phyloP scores from a whole-genome alignment of 2,329 filamentous ascomycete genomes.

The Tolypocladium paradoxum region DNA sequence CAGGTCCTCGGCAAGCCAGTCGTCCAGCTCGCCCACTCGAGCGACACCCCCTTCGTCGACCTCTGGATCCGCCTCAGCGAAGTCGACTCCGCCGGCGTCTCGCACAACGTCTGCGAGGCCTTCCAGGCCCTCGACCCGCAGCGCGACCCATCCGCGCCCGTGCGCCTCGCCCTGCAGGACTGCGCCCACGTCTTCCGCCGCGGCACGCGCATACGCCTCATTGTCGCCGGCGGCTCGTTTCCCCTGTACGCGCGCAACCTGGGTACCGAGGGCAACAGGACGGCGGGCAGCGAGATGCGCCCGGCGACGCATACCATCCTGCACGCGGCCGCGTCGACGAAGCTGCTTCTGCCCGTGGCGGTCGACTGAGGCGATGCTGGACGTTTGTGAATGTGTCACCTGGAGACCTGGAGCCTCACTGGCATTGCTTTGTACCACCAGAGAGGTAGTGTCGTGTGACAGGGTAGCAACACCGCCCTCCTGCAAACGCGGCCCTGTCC shows the following conservation, averaged over 20 bases:
- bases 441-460: too few relatives aligned
- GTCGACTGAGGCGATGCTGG: too few relatives aligned
- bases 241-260: not conserved
- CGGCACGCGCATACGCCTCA: not conserved
- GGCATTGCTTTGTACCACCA: not conserved
- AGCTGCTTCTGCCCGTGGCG: not conserved
- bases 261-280: not conserved
- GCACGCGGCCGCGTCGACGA: not conserved
- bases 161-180: not conserved
- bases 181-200: not conserved
- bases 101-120: not conserved
- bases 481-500: too few relatives aligned
- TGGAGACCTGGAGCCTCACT: not conserved
- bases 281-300: not conserved
- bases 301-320: not conserved
- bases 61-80: not conserved
- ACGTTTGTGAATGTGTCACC: too few relatives aligned
- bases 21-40: not conserved
- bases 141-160: not conserved
- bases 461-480: too few relatives aligned
- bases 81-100: not conserved
- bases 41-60: not conserved
- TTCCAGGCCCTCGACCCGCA: not conserved
- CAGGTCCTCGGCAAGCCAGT: not conserved
- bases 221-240: not conserved